phyloP scores from a whole-genome alignment of 257 asterid genomes.

The Nicotiana otophora region DNA sequence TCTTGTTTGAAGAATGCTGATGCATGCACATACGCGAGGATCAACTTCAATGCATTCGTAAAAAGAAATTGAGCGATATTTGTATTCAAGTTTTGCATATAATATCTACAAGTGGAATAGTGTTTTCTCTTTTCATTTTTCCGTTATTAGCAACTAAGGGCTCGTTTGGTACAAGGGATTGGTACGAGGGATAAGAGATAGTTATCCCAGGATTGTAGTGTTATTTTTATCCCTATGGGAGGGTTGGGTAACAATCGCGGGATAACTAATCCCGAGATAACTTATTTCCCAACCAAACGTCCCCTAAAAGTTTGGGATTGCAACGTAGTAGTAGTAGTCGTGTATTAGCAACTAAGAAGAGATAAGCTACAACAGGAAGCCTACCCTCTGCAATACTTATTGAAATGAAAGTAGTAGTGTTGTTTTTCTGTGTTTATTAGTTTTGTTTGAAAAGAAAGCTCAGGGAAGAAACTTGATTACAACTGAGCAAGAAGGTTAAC shows the following conservation, averaged over 20 bases:
- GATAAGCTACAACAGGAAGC: neutral
- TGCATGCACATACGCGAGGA: neutral
- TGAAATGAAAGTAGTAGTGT: too few relatives aligned
- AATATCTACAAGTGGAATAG: too few relatives aligned
- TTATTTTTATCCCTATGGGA: too few relatives aligned
- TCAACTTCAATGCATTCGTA: neutral
- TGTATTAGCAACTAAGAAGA: neutral
- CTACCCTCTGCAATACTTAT: neutral
- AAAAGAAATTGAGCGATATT: neutral
- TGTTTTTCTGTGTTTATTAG: neutral
- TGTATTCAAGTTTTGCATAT: neutral
- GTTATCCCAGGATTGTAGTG: too few relatives aligned
- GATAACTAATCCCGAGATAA: too few relatives aligned
- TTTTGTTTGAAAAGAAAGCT: neutral
- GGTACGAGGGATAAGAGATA: too few relatives aligned
- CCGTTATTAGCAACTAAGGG: too few relatives aligned
- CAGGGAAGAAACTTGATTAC: conserved; percentile 1
- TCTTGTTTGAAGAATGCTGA: neutral
- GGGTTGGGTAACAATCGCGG: too few relatives aligned
- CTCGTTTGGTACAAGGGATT: too few relatives aligned
- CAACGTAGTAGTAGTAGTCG: neutral
- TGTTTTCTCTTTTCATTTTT: too few relatives aligned
- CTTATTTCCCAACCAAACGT: too few relatives aligned
- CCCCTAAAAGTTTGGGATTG: neutral
- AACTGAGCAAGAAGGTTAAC: neutral